These are phyloP conservation scores for Sclerotiophoma versabilis DNA, from an alignment of 2,329 filamentous ascomycete genomes.

Conservation along the genomic window DNA sequence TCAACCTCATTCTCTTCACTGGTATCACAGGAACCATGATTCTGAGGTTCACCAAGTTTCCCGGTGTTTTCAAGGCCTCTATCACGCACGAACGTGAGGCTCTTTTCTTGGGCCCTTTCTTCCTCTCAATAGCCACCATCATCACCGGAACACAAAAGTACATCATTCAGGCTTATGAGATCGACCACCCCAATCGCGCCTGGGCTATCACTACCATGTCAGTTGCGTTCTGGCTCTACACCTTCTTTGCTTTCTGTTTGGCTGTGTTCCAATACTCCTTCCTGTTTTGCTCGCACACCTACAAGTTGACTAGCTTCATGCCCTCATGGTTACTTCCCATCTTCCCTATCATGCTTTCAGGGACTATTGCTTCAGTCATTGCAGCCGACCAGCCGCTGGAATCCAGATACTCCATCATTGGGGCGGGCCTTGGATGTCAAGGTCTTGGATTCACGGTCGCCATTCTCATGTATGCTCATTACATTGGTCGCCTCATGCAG, in stretches of 20 bases:
- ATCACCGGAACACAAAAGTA: slow-evolving; percentile 53
- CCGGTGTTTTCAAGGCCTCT: slow-evolving; percentile 54
- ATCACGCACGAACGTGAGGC: slow-evolving; percentile 61
- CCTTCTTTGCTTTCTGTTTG: slow-evolving; percentile 49
- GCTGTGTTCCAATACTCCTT: slow-evolving; percentile 64
- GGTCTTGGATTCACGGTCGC: slow-evolving; percentile 74
- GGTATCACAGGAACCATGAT: slow-evolving; percentile 40
- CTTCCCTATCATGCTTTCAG: slow-evolving; percentile 76
- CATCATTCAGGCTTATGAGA: slow-evolving; percentile 40
- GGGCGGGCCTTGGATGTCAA: slow-evolving; percentile 72
- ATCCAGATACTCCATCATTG: slow-evolving; percentile 67
- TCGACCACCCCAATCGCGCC: slow-evolving; percentile 49
- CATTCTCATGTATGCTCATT: slow-evolving; percentile 75
- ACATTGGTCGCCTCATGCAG: slow-evolving; percentile 75
- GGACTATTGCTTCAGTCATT: slow-evolving; percentile 73
- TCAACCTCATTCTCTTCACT: slow-evolving; percentile 59
- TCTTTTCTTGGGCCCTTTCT: slow-evolving; percentile 57
- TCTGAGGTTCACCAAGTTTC: slow-evolving; percentile 56
- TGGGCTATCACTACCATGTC: slow-evolving; percentile 52
- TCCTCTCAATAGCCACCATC: slow-evolving; percentile 51
- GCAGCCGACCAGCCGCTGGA: slow-evolving; percentile 65
- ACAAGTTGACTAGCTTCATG: slow-evolving; percentile 71
- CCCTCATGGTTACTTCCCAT: slow-evolving; percentile 77
- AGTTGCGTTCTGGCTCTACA: slow-evolving; percentile 55
- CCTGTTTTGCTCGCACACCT: slow-evolving; percentile 67